A percentile compares a stretch with the other conserved stretches of the same genome.
phyloP scores from a whole-genome alignment of 306 rosid species.

The Elaeagnus macrophylla region DNA sequence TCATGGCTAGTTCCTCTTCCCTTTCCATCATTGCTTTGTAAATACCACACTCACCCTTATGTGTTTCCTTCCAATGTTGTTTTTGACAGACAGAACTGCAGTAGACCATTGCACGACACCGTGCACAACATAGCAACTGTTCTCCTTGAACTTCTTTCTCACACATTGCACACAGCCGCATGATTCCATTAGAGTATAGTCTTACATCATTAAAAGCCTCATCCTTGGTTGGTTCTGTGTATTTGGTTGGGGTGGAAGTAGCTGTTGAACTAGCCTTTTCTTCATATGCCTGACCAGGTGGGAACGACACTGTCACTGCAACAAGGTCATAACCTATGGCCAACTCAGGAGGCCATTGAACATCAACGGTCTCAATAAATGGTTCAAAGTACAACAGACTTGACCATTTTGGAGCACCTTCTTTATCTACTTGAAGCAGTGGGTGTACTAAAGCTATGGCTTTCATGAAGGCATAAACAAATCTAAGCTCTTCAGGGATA shows the following conservation, averaged over 20 bases:
- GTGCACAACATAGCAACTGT: slow-evolving; percentile 31
- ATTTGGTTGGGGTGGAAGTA: slow-evolving; percentile 39
- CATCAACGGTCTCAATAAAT: slow-evolving; percentile 62
- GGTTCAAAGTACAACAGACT: slow-evolving; percentile 37
- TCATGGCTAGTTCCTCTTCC: slow-evolving; percentile 56
- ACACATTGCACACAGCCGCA: slow-evolving; percentile 31
- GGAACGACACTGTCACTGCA: slow-evolving; percentile 40
- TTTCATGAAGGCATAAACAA: slow-evolving; percentile 56
- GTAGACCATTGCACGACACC: slow-evolving; percentile 42
- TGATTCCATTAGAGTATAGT: slow-evolving; percentile 22
- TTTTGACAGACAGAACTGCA: slow-evolving; percentile 54
- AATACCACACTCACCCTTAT: slow-evolving; percentile 43
- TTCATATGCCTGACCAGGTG: slow-evolving; percentile 39
- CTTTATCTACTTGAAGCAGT: slow-evolving; percentile 44
- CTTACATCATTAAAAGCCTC: slow-evolving; percentile 20
- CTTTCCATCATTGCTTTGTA: slow-evolving; percentile 64
- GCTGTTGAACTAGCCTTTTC: slow-evolving; percentile 28
- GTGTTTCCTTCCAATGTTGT: slow-evolving; percentile 47
- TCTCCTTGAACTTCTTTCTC: slow-evolving; percentile 27
- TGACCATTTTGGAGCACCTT: slow-evolving; percentile 46
- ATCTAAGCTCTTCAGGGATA: slow-evolving; percentile 48
- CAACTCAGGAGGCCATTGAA: slow-evolving; percentile 50
- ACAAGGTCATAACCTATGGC: slow-evolving; percentile 32
- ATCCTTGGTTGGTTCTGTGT: slow-evolving; percentile 24
- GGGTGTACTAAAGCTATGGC: slow-evolving; percentile 56